Conservation (phyloP, 352 stramenopile species). For the Phytophthora hibernalis region DNA sequence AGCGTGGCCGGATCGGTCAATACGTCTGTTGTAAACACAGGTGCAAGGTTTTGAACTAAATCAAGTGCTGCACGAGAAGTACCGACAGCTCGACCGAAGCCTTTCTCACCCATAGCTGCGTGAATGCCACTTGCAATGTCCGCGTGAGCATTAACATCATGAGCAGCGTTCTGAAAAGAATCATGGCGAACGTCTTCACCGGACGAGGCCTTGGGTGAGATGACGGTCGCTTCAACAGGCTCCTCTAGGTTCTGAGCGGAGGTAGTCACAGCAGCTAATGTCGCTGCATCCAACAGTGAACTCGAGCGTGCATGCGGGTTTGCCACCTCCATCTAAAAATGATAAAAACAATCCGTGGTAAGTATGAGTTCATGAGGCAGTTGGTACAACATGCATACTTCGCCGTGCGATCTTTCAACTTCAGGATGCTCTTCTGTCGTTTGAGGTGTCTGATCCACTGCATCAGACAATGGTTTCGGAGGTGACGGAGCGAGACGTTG, state of each 20-base stretch:
- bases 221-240: constrained; percentile 10
- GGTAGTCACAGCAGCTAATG: constrained; percentile 21
- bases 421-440: constrained; percentile 8
- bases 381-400: constrained; percentile 1
- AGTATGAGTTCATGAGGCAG: neutral
- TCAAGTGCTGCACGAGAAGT: constrained; percentile 50
- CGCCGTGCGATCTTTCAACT: neutral
- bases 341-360: neutral
- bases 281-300: constrained; percentile 32
- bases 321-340: neutral
- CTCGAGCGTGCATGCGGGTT: constrained; percentile 4
- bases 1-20: constrained; percentile 74
- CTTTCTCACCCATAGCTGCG: constrained; percentile 16
- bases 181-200: constrained; percentile 1
- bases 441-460: neutral
- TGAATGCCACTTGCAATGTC: constrained; percentile 6
- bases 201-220: neutral
- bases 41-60: constrained; percentile 75
- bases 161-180: constrained; percentile 1
- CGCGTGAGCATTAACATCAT: neutral
- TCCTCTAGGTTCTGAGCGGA: constrained; percentile 5
- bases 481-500: constrained; percentile 16
- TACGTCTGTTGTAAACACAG: constrained; percentile 84
- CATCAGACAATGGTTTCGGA: neutral
- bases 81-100: constrained; percentile 30